Percentiles rank a stretch among this genome's conserved stretches.
Evolutionary conservation across 805 yeast species (phyloP).

Genomic region (Torulaspora gathmanii): DNA sequence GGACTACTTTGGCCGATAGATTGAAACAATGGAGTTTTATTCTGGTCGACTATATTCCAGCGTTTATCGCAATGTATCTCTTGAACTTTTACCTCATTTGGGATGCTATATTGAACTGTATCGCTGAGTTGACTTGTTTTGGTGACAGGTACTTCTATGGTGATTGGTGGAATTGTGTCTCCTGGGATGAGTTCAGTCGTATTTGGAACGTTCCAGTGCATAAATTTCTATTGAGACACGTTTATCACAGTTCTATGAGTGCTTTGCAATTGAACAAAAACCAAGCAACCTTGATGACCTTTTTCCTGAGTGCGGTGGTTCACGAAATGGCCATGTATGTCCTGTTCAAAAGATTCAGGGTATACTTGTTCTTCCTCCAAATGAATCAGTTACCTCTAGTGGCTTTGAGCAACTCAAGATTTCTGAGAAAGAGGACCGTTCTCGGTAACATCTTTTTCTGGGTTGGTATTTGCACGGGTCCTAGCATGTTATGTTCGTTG

Average conservation of each 20-base stretch:
- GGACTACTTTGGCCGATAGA: slow-evolving; percentile 24
- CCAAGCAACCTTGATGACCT: slow-evolving; percentile 73
- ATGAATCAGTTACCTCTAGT: slow-evolving; percentile 85
- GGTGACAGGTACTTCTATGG: slow-evolving; percentile 93
- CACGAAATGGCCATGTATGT: slow-evolving; percentile 94
- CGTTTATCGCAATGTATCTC: slow-evolving; percentile 70
- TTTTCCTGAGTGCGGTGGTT: slow-evolving; percentile 69
- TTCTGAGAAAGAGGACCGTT: slow-evolving; percentile 49
- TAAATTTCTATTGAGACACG: slow-evolving; percentile 82
- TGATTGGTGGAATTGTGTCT: slow-evolving; percentile 95
- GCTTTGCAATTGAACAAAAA: slow-evolving; percentile 59
- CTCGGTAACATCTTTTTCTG: slow-evolving; percentile 83
- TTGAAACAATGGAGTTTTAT: slow-evolving; percentile 32
- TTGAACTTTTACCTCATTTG: slow-evolving; percentile 85
- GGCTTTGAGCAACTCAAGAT: slow-evolving; percentile 53
- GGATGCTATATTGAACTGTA: slow-evolving; percentile 86
- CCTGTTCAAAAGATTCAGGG: slow-evolving; percentile 72
- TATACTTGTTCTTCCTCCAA: slow-evolving; percentile 74
- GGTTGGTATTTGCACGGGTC: slow-evolving; percentile 88
- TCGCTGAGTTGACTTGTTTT: slow-evolving; percentile 82
- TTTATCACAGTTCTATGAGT: slow-evolving; percentile 84
- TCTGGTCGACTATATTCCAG: slow-evolving; percentile 70
- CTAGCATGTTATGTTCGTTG: slow-evolving; percentile 78
- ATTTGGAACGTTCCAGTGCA: slow-evolving; percentile 96
- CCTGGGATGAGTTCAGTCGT: slow-evolving; percentile 90